Evolutionary conservation across 2,329 filamentous ascomycete genomes (phyloP), one percentile per base, ranked within the genome.

Genomic region (Lithohypha guttulata): DNA sequence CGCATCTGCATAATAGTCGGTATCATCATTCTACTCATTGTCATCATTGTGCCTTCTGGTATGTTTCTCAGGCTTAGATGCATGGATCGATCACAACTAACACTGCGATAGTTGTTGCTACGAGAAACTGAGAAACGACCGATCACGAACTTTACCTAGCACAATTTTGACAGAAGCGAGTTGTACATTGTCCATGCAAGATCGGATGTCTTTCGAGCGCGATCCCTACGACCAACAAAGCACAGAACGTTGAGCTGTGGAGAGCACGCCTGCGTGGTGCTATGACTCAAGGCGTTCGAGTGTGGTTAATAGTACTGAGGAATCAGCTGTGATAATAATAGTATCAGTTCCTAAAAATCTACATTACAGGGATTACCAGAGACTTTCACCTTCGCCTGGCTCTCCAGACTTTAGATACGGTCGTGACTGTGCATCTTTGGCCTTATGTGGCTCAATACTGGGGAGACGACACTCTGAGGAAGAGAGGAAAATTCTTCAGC

Each of bases 11-110:
- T 98, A 48, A 82, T 93, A 59, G 72, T 79, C 43, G 91, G 87
- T 56, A 82, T 98, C 64, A 81, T 96, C 61, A 75, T 96, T 53
- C 72, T 98, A 54, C 75, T 98, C 52, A 69, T 93, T 53, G 76
- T 98, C 62, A 96, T 98, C 61, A 91, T 98, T 58, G 79, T 96
- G 53, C 91, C 91, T 51, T 73, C 81, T 53, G 85, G 89, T 94
- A 77, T 59, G 78, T 64, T 25, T 5, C 17, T 30, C n/a, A 11
- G 19, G 15, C 11, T 7, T 6, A 13, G 9, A 23, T 11, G 15
- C n/a, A 8, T 34, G 21, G 11, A 11, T 10, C 17, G 10, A 25
- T 25, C 7, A 13, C n/a, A 23, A 20, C 30, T 42, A 32, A 39
- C 23, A 11, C 25, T 17, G n/a, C 14, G 22, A 13, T 33, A 52